Evolutionary conservation across 2,329 filamentous ascomycete genomes (phyloP).

Genomic region (Thelonectria rubi): DNA sequence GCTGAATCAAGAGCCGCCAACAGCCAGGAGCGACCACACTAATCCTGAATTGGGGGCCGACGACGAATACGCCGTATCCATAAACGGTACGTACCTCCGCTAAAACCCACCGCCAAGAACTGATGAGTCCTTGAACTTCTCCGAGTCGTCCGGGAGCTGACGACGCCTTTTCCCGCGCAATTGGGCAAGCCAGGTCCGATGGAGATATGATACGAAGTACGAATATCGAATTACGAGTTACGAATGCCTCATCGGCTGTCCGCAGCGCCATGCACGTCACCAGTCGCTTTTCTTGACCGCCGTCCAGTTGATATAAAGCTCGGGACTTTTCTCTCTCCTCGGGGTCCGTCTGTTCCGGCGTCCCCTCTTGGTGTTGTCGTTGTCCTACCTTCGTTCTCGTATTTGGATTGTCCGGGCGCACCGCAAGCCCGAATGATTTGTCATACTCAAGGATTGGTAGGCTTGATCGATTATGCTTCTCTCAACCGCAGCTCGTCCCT

Average conservation of each 20-base stretch:
- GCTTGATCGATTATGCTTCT: conserved; percentile 7
- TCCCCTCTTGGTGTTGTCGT: too few species aligned
- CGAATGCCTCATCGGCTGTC: neutral
- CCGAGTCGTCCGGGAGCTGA: conserved; percentile 6
- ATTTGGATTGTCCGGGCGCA: conserved; percentile 4
- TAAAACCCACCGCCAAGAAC: conserved; percentile 9
- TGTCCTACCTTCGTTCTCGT: conserved; percentile 17
- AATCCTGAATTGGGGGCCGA: conserved; percentile 21
- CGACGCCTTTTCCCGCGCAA: conserved; percentile 14
- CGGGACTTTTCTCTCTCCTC: conserved; percentile 4
- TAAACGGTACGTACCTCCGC: conserved; percentile 4
- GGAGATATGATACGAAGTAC: neutral
- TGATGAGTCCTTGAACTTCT: too few species aligned
- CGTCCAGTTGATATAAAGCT: conserved; percentile 11
- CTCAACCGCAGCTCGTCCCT: neutral
- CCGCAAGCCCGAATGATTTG: conserved; percentile 12
- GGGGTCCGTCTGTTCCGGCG: neutral
- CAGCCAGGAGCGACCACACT: conserved; percentile 17
- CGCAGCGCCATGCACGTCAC: neutral
- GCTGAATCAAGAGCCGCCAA: conserved; percentile 4
- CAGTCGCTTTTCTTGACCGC: neutral
- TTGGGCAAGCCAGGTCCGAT: too few species aligned
- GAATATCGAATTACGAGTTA: neutral
- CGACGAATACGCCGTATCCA: conserved; percentile 22
- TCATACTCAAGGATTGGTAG: conserved; percentile 7